phyloP scores from a whole-genome alignment of 371 early-diverging fungal species.

The Umbelopsis sp. region DNA sequence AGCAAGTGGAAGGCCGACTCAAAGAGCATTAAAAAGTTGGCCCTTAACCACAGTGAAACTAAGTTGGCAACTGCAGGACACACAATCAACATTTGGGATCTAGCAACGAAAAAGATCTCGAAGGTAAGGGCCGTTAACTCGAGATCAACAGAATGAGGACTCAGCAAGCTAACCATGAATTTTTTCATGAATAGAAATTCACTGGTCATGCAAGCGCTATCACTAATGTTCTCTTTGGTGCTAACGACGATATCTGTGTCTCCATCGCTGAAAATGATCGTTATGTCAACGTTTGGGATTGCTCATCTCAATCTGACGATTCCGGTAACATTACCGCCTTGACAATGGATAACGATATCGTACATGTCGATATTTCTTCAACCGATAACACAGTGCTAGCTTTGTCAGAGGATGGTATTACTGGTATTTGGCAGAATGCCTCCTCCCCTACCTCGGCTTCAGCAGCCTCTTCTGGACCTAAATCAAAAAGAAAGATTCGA shows the following conservation, averaged over 20 bases:
- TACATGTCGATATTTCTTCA: constrained; percentile 55
- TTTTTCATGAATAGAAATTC: constrained; percentile 45
- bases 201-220: constrained; percentile 78
- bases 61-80: constrained; percentile 68
- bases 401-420: constrained; percentile 71
- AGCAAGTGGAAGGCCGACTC: constrained; percentile 68
- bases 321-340: constrained; percentile 59
- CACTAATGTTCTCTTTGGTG: constrained; percentile 59
- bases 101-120: constrained; percentile 49
- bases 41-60: constrained; percentile 62
- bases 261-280: constrained; percentile 80
- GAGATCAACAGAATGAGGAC: background rate
- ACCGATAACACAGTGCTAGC: constrained; percentile 65
- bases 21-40: constrained; percentile 59
- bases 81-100: constrained; percentile 70
- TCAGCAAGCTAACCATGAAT: background rate
- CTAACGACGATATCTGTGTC: constrained; percentile 59
- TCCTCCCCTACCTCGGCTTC: constrained; percentile 34
- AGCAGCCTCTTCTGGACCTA: constrained; percentile 22
- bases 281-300: constrained; percentile 79
- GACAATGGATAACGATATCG: constrained; percentile 66
- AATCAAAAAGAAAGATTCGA: constrained; percentile 54
- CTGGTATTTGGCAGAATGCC: constrained; percentile 75
- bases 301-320: constrained; percentile 52
- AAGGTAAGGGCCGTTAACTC: constrained; percentile 33